Conservation (phyloP, 2,329 filamentous ascomycete species). For the Colletotrichum liriopes region DNA sequence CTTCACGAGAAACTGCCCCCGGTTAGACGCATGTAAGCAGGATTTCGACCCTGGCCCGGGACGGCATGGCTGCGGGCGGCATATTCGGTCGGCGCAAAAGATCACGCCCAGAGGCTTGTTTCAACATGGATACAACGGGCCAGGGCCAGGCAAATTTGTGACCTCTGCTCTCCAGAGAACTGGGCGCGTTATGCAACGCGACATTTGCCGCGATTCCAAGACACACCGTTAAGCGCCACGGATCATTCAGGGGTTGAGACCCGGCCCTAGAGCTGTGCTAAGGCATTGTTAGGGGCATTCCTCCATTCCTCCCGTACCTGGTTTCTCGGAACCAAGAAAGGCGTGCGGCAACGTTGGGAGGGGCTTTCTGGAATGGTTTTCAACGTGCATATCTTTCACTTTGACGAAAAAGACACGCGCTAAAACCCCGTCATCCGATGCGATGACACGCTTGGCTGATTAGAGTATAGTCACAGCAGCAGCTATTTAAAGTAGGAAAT, state of each 20-base stretch:
- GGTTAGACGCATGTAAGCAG: no score
- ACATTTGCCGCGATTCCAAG: neutral
- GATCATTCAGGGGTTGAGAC: neutral
- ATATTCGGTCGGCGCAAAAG: neutral
- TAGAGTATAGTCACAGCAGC: no score
- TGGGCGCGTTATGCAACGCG: neutral
- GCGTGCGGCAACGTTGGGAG: no score
- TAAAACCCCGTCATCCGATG: no score
- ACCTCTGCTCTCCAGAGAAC: neutral
- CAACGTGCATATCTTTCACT: no score
- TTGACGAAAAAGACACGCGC: no score
- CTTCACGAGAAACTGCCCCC: neutral
- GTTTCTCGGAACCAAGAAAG: neutral
- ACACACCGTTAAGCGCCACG: neutral
- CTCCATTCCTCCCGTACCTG: no score
- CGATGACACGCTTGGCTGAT: no score
- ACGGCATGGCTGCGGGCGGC: neutral
- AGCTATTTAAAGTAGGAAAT: no score
- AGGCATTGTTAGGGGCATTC: neutral
- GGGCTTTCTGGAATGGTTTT: no score
- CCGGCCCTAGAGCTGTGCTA: neutral
- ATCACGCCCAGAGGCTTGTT: neutral
- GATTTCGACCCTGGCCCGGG: neutral
- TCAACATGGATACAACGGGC: neutral
- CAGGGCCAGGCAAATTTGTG: neutral